Conservation (phyloP, 345 rosid genomes). For the Eucalyptus microcorys region DNA sequence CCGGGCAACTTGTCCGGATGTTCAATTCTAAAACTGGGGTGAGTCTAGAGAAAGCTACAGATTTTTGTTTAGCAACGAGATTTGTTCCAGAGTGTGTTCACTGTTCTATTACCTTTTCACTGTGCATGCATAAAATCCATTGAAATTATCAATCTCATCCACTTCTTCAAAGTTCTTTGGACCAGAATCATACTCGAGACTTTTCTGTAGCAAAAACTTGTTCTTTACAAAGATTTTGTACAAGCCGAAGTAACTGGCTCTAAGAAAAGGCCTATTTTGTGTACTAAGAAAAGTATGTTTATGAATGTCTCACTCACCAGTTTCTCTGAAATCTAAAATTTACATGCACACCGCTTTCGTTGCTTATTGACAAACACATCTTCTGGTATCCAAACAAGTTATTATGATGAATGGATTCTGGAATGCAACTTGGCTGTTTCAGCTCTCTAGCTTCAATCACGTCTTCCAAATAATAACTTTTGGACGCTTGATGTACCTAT, state of each 20-base stretch:
- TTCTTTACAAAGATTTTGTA: background rate
- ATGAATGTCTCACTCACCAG: background rate
- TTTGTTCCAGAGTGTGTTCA: background rate
- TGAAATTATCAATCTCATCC: background rate
- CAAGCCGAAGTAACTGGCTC: background rate
- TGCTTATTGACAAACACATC: background rate
- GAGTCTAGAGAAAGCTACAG: background rate
- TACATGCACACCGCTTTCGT: background rate
- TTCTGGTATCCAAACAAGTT: background rate
- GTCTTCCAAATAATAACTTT: background rate
- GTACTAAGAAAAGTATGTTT: background rate
- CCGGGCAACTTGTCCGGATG: conserved; percentile 65
- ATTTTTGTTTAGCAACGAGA: background rate
- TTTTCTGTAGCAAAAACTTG: background rate
- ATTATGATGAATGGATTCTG: background rate
- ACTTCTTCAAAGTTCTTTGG: background rate
- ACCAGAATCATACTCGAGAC: background rate
- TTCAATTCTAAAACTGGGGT: conserved; percentile 63
- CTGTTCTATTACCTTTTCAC: background rate
- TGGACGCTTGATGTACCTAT: background rate
- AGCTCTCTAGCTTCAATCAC: background rate
- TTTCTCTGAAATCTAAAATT: background rate
- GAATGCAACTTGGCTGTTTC: background rate
- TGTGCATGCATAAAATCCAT: background rate
- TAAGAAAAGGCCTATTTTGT: background rate